Base-by-base conservation (phyloP, 768 basidiomycete species). In the Solioccasus polychromus region DNA sequence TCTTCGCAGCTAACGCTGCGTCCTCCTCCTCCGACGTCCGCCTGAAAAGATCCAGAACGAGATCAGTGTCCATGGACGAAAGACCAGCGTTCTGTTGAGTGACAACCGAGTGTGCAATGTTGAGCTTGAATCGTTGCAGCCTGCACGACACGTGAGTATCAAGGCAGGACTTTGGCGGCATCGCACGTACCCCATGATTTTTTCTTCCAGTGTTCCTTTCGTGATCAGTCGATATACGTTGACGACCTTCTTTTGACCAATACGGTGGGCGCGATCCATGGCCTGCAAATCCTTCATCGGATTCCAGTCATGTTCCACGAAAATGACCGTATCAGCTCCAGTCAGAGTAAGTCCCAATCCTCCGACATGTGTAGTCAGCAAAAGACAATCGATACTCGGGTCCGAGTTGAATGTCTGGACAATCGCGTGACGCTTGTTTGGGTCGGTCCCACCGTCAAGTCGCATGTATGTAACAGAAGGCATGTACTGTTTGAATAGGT, bases 261-360 rank as follows among this genome's bases (percentile, higher is more conserved):
- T 85, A 43, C 96, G 85, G 69, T 98, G 96, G 1, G 96, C 96
- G 47, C 96, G 80, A 62, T 99, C 96, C 96, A 99, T 99, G 8
- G 96, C 96, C 62, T 99, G 96, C 6, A 98, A 71, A 71, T 99
- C 96, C 66, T 98, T 98, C 93, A 95, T 96, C 7, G 96, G 96
- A 64, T 99, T 99, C 96, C 96, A 99, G 64, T 99, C 96, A 58
- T 99, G 96, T 63, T 99, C 96, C 42, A 99, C 92, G 58, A 99
- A 99, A 52, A 99, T 96, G 47, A 99, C 96, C 1, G 96, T 99
- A 63, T 99, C 96, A 7, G 96, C 96, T 18, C 96, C 95, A 0
- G 96, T 99, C 52, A 99, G 71, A 17, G 95, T 99, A 61, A 99
- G 70, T 7, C 96, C 96, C 22, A 99, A 72, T 3, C 96, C 96